These are phyloP conservation scores for Aegilops longissima DNA, from an alignment of 176 grass and related monocot genomes.

Conservation along the genomic window DNA sequence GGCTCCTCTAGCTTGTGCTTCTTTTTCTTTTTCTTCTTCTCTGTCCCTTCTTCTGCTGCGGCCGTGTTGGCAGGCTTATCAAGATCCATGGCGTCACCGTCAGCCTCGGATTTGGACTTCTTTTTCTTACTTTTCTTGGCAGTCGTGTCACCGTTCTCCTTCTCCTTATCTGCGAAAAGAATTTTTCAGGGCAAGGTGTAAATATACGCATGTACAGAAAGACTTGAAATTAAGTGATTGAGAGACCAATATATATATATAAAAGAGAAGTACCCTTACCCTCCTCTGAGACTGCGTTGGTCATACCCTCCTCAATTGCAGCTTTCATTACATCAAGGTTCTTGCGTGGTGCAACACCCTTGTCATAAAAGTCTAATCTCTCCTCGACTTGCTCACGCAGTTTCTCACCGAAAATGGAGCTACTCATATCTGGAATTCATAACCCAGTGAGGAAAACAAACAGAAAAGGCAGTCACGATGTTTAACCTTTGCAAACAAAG, in stretches of 20 bases:
- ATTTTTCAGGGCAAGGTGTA: background rate
- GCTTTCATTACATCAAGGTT: slow-evolving; percentile 99
- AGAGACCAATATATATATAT: background rate
- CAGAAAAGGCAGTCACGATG: background rate
- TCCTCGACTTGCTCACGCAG: slow-evolving; percentile 96
- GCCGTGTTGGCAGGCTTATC: slow-evolving; percentile 21
- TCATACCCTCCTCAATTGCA: slow-evolving; percentile 66
- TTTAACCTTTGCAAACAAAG: background rate
- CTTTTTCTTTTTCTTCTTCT: slow-evolving; percentile 49
- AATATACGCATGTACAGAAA: background rate
- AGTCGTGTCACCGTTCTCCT: slow-evolving; percentile 19
- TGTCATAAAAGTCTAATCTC: slow-evolving; percentile 96
- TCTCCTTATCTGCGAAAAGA: slow-evolving; percentile 13
- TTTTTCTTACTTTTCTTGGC: slow-evolving; percentile 73
- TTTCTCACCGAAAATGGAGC: slow-evolving; percentile 73
- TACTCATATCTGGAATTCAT: slow-evolving; percentile 52
- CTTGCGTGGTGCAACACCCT: slow-evolving; percentile 89
- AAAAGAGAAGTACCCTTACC: background rate
- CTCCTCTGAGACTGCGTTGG: slow-evolving; percentile 4
- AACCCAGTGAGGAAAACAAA: slow-evolving; percentile 6
- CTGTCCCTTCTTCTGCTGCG: slow-evolving; percentile 36
- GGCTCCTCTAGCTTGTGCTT: slow-evolving; percentile 49
- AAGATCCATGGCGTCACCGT: slow-evolving; percentile 59
- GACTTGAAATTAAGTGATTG: background rate
- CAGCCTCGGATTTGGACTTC: slow-evolving; percentile 49